Base-by-base conservation (phyloP, 1,284 basidiomycete species). In the Ustilago hordei region DNA sequence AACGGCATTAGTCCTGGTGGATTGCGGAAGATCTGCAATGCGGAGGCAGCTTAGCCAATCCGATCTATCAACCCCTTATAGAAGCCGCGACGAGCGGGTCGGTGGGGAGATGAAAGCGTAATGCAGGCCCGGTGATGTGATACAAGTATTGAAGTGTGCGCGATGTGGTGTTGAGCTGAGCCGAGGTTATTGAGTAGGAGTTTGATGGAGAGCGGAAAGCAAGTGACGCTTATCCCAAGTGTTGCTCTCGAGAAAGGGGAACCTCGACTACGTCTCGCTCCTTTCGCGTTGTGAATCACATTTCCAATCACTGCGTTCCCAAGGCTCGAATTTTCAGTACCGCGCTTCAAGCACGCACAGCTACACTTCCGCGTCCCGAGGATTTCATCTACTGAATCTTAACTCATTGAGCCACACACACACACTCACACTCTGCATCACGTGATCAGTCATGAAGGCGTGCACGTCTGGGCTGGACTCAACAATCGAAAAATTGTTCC, bases 291-390 rank as follows among this genome's bases (percentile, higher is more conserved):
- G 36, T 38, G 36, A 38, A 15, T 41, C 39, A 13, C 11, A 15
- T n/a, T 56, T 34, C 13, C 19, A 57, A 23, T 23, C 55, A 47
- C 28, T 15, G 55, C 55, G 55, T 31, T 57, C 55, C 47, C 15
- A 17, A n/a, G 41, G 28, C 55, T 23, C 9, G 5, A 17, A 17
- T 52, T 52, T n/a, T 55, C 23, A 31, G 39, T 32, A 23, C 54
- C 15, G 4, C 38, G 43, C 23, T 31, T 23, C 23, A 23, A 23
- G 23, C 23, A 23, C 23, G 23, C 23, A 23, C 23, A 8, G 39
- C 58, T 28, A 7, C 38, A 19, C 35, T 55, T 38, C 52, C 52
- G 60, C 32, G 41, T 54, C 34, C 50, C 59, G 48, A 60, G 32
- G 11, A n/a, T 23, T 23, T 23, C 23, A 23, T 23, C 23, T 23